phyloP scores from a whole-genome alignment of 2,329 filamentous ascomycete species.

The Cordyceps tenuipes region DNA sequence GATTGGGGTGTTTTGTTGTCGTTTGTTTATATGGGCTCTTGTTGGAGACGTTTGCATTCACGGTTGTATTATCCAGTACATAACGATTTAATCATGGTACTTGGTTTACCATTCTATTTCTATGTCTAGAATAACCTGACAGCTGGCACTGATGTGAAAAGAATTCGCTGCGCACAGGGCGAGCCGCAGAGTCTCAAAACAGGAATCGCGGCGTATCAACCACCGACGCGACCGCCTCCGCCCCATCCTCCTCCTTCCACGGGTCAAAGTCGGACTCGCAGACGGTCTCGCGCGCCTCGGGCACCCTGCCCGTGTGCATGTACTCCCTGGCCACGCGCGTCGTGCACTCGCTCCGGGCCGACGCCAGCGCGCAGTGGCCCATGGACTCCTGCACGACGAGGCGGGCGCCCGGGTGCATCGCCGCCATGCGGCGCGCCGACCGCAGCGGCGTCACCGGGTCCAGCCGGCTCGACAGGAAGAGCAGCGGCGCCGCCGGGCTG shows the following conservation, averaged over 20 bases:
- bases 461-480: conserved; percentile 28
- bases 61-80: background rate
- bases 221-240: background rate
- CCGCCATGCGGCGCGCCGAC: conserved; percentile 23
- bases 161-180: no score
- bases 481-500: conserved; percentile 26
- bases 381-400: conserved; percentile 17
- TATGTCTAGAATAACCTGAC: no score
- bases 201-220: background rate
- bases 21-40: background rate
- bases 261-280: conserved; percentile 16
- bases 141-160: no score
- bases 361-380: conserved; percentile 14
- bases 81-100: background rate
- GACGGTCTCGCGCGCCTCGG: conserved; percentile 12
- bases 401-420: conserved; percentile 17
- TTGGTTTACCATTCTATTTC: background rate
- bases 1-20: background rate
- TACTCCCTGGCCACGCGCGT: conserved; percentile 14
- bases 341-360: conserved; percentile 12
- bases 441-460: conserved; percentile 33
- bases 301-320: conserved; percentile 15
- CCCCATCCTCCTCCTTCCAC: background rate
- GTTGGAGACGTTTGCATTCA: background rate
- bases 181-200: background rate